Conservation (phyloP, 2,329 filamentous ascomycete genomes). For the Fusarium citri region DNA sequence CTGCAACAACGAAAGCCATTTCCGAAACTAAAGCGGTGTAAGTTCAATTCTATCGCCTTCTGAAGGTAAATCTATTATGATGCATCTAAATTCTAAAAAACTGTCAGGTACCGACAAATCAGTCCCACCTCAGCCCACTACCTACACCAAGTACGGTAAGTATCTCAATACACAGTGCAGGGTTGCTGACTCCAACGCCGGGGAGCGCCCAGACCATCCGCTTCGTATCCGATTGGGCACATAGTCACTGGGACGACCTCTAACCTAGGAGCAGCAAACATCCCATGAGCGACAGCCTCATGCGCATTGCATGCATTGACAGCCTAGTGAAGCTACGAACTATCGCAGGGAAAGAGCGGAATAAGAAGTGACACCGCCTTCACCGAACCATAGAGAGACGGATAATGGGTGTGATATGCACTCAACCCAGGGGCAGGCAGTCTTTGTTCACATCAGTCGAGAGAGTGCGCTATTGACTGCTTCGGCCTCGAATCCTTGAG, state of each 20-base stretch:
- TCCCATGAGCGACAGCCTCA: conserved; percentile 43
- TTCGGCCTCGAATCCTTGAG: conserved; percentile 18
- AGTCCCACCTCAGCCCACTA: conserved; percentile 33
- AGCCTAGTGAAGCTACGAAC: conserved; percentile 27
- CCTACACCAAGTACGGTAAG: conserved; percentile 6
- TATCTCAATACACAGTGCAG: conserved; percentile 41
- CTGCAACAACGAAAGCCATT: conserved; percentile 3
- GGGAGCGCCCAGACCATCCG: conserved; percentile 33
- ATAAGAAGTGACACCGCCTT: conserved; percentile 23
- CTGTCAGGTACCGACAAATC: conserved; percentile 30
- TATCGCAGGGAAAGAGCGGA: conserved; percentile 33
- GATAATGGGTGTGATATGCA: conserved; percentile 3
- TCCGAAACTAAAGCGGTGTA: conserved; percentile 26
- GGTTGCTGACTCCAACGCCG: conserved; percentile 32
- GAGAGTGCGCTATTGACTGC: conserved; percentile 28
- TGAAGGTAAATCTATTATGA: conserved; percentile 27
- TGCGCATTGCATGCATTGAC: conserved; percentile 48
- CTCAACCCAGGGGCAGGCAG: conserved; percentile 8
- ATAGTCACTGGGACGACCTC: conserved; percentile 36
- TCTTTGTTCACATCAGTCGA: conserved; percentile 23
- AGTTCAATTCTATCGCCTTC: conserved; percentile 13
- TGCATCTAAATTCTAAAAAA: conserved; percentile 11
- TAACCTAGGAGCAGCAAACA: conserved; percentile 46
- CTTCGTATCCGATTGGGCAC: conserved; percentile 45
- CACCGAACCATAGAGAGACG: conserved; percentile 1